Evolutionary conservation across 768 basidiomycete species (phyloP).

Genomic region (Phallus indusiatus): DNA sequence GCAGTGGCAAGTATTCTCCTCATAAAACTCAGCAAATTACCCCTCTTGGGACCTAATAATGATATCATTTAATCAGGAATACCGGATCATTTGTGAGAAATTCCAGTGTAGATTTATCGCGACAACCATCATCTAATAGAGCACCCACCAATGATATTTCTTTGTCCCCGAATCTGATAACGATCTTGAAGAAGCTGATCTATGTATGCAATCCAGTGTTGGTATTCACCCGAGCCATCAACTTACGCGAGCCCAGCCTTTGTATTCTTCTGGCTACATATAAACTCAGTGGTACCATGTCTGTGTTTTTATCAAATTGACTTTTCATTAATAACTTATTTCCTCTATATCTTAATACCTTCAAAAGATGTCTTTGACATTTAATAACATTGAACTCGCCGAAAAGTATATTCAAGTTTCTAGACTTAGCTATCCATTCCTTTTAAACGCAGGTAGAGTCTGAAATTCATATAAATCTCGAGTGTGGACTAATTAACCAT

Average conservation of each 20-base stretch:
- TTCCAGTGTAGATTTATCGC: background rate
- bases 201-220: background rate
- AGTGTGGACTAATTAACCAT: background rate
- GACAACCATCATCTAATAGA: background rate
- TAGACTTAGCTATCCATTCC: background rate
- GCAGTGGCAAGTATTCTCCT: too few species aligned
- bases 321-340: background rate
- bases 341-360: too few species aligned
- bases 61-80: background rate
- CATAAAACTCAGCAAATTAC: too few species aligned
- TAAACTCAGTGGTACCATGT: background rate
- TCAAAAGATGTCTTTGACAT: too few species aligned
- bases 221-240: background rate
- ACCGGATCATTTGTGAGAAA: background rate
- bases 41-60: too few species aligned
- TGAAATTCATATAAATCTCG: background rate
- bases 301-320: background rate
- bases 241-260: background rate
- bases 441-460: background rate
- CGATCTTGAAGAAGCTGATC: background rate
- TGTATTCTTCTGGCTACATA: background rate
- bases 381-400: background rate
- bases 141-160: background rate
- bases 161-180: background rate
- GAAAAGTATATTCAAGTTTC: background rate